Evolutionary conservation across 352 stramenopile genomes (phyloP).

Genomic region (Globisporangium barbulae): DNA sequence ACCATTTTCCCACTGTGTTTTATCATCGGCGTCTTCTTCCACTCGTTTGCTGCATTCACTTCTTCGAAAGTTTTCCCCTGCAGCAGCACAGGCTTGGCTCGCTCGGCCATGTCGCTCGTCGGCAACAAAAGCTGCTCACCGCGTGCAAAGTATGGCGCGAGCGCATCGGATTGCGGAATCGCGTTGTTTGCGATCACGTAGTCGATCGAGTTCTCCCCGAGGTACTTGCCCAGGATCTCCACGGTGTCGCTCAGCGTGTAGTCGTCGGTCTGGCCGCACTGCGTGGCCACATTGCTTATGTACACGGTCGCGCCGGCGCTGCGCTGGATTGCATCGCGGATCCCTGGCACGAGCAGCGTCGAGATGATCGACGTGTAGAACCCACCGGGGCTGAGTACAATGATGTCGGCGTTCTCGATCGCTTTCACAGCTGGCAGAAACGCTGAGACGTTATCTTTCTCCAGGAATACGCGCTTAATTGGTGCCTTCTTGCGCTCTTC

Average conservation of each 20-base stretch:
- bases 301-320: slow-evolving; percentile 75
- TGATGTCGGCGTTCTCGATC: slow-evolving; percentile 85
- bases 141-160: slow-evolving; percentile 65
- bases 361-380: slow-evolving; percentile 89
- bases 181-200: slow-evolving; percentile 87
- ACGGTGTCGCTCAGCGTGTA: slow-evolving; percentile 74
- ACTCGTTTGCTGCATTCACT: slow-evolving; percentile 50
- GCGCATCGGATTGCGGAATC: slow-evolving; percentile 41
- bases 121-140: slow-evolving; percentile 72
- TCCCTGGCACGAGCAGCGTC: slow-evolving; percentile 73
- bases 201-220: slow-evolving; percentile 73
- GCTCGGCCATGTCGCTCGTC: slow-evolving; percentile 53
- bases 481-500: slow-evolving; percentile 50
- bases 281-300: slow-evolving; percentile 85
- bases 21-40: slow-evolving; percentile 84
- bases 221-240: slow-evolving; percentile 57
- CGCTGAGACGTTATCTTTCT: slow-evolving; percentile 68
- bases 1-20: slow-evolving; percentile 80
- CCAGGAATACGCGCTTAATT: slow-evolving; percentile 80
- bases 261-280: slow-evolving; percentile 77
- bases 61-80: slow-evolving; percentile 83
- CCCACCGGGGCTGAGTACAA: slow-evolving; percentile 72
- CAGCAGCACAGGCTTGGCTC: slow-evolving; percentile 58
- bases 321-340: slow-evolving; percentile 72
- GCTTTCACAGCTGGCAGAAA: slow-evolving; percentile 72